Base-by-base conservation (phyloP, 2,329 filamentous ascomycete species). In the Cladosporium sp. region DNA sequence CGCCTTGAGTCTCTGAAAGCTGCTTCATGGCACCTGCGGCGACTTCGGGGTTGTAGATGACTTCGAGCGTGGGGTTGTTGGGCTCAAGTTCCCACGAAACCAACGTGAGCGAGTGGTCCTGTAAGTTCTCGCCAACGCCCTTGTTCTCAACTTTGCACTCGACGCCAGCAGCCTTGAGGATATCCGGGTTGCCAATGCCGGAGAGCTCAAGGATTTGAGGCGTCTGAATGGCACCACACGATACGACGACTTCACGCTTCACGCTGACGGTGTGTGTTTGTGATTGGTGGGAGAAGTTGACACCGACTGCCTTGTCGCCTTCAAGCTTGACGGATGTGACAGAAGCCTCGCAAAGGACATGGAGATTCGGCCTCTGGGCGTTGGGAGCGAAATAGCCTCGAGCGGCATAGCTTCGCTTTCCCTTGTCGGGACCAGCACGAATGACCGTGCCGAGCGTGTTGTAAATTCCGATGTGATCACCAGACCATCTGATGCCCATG, bases 121-220 rank as follows among this genome's bases (percentile, higher is more conserved):
- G 75, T 2, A 88, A 75, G 70, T 88, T 85, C 60, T 80, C 81
- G 3, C 86, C 86, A 3, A 88, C 84, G 40, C 85, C 83, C 1
- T 81, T 79, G 0, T 84, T 82, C 60, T 87, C 77, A 12, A 79
- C 75, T 14, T 86, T 63, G 1, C 82, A 72, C 1, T 76, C 66
- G 61, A 88, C 86, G 15, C 75, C 72, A 64, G 82, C 78, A 58
- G 76, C 75, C 17, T 75, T 61, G 5, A 88, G 77, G 63, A 84
- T 79, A 0, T 73, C 67, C 7, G 72, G 66, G 0, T 84, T 82
- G 0, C 85, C 85, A 34, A 88, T 78, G 20, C 86, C 86, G 51
- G 78, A 82, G 1, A 88, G 78, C 73, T 86, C 83, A 11, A 89
- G 80, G 2, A 89, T 72, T 69, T 88, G 85, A 5, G 85, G 84